Evolutionary conservation across 345 rosid genomes (phyloP).

Genomic region (Salix exigua): DNA sequence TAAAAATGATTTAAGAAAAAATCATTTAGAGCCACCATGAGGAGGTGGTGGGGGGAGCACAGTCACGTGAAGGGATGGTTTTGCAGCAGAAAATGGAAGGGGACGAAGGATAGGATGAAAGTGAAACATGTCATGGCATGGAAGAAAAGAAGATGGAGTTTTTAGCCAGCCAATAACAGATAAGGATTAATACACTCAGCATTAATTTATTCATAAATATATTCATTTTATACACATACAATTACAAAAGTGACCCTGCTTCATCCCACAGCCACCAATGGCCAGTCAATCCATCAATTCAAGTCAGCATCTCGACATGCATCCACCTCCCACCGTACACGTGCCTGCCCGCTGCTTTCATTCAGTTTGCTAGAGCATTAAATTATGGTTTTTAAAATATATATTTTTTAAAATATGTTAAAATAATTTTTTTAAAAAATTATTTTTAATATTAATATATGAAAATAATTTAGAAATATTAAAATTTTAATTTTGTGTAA

Average conservation of each 20-base stretch:
- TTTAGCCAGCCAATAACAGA: not conserved
- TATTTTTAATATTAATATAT: too few species aligned
- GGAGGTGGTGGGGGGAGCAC: not conserved
- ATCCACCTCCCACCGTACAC: not conserved
- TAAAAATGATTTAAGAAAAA: too few species aligned
- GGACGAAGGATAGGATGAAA: not conserved
- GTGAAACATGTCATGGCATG: not conserved
- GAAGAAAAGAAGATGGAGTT: not conserved
- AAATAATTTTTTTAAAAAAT: too few species aligned
- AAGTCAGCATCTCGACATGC: not conserved
- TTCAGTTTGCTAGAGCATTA: not conserved
- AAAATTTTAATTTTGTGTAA: too few species aligned
- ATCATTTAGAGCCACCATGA: not conserved
- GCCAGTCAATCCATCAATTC: not conserved
- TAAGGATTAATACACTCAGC: not conserved
- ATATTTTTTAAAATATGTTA: too few species aligned
- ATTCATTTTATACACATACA: too few species aligned
- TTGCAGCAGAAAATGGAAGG: not conserved
- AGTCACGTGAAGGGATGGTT: conserved; percentile 18
- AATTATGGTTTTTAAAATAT: too few species aligned
- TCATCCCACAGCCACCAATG: not conserved
- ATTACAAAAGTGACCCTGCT: conserved; percentile 12
- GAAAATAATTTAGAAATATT: too few species aligned
- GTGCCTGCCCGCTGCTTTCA: not conserved
- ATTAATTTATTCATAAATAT: too few species aligned